Evolutionary conservation across 192 early-diverging fungal species (phyloP), one percentile per base, ranked within the genome.

Genomic region (Paraglomus occultum): DNA sequence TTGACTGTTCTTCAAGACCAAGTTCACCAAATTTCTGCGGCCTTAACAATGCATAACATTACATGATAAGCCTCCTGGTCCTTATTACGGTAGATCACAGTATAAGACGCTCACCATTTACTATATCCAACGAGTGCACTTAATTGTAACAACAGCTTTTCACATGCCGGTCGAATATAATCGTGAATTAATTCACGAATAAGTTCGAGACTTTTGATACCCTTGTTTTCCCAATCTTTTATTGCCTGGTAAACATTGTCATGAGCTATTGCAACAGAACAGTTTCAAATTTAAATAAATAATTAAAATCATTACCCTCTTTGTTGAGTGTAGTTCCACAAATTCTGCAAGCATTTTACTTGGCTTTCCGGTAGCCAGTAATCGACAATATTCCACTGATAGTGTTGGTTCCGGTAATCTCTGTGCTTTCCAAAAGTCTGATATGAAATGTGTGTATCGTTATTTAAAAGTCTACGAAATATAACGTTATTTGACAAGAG

Each of bases 221-320:
- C 67, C 17, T 70, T 70, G 31, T 31, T 70, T 48, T 70, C 67
- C 67, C 67, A 70, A 59, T 70, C 67, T 39, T 70, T 70, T 38
- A 70, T 18, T 9, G 42, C 66, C 66, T 68, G 31, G 3, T 31
- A 31, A 31, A 31, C 31, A 31, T 31, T 31, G 1, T 31, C 31
- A 31, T 31, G 3, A 31, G 31, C 31, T 31, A 54, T n/a, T 42
- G 11, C 11, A 46, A 8, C 47, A 45, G 15, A 20, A 57, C 5
- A 49, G 23, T 8, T 6, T 20, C 12, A 8, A 67, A 20, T 40
- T 54, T 67, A 3, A 44, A 54, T 40, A 15, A 67, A 55, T 48
- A 53, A 0, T 55, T 11, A 6, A 64, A 64, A 49, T 64, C 14
- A 0, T 44, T 68, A 59, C 67, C 22, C 67, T 44, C 50, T 70